Evolutionary conservation across 2,329 filamentous ascomycete genomes (phyloP).

Genomic region (Dactylellina cionopaga): DNA sequence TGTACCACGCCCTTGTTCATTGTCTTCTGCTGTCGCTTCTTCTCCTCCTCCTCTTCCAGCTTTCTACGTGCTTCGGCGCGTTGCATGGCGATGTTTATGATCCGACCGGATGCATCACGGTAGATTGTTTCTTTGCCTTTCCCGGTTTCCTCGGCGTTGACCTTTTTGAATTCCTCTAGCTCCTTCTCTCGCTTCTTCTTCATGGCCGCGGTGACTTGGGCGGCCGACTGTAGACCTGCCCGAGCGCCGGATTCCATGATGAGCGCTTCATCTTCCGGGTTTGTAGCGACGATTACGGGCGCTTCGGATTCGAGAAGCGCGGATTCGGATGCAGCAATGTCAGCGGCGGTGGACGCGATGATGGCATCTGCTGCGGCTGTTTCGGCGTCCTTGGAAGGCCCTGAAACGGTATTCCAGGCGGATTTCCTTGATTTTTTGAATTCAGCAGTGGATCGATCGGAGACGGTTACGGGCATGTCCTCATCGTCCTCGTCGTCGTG

Average conservation of each 20-base stretch:
- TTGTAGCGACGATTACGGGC: constrained; percentile 64
- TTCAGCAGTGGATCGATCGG: constrained; percentile 62
- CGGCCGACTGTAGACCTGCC: constrained; percentile 86
- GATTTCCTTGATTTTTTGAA: constrained; percentile 46
- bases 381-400: constrained; percentile 62
- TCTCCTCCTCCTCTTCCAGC: constrained; percentile 74
- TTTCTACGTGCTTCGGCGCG: constrained; percentile 85
- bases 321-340: constrained; percentile 66
- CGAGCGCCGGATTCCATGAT: constrained; percentile 88
- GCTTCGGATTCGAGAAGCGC: constrained; percentile 65
- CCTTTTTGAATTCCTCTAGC: constrained; percentile 64
- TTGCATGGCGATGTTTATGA: constrained; percentile 92
- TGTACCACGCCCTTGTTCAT: constrained; percentile 88
- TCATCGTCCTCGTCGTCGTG: constrained; percentile 64
- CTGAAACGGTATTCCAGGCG: constrained; percentile 36
- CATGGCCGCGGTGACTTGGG: constrained; percentile 76
- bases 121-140: constrained; percentile 83
- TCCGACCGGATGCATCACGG: constrained; percentile 90
- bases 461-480: constrained; percentile 62
- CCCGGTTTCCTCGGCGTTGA: constrained; percentile 59
- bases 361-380: constrained; percentile 81
- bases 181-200: constrained; percentile 75
- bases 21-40: constrained; percentile 73
- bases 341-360: constrained; percentile 75
- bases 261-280: constrained; percentile 66